Evolutionary conservation across 108 stramenopile species (phyloP), one percentile per base, ranked within the genome.

Genomic region (Cyclostephanos tholiformis): DNA sequence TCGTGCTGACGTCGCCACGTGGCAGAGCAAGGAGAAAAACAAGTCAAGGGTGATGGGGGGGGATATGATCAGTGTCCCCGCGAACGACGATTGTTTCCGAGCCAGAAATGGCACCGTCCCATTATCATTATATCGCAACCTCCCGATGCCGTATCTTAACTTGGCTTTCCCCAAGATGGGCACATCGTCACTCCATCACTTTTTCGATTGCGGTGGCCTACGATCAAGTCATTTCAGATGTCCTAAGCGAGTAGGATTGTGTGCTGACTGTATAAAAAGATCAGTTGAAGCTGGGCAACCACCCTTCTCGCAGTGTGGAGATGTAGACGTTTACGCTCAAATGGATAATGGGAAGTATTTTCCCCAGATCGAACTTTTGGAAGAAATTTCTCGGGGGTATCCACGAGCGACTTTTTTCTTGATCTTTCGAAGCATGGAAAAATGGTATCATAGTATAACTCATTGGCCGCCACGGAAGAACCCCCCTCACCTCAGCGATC

Each of bases 381-480:
- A 53, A 5, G 52, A 9, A 20, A 8, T 53, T 1, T 22, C 23
- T 8, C 52, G 3, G 19, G 52, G 52, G 19, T 25, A 53, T 53
- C 52, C 52, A 22, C 19, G 20, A 20, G 52, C 52, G 20, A 53
- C 52, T 20, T 53, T 53, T 53, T 53, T 53, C 52, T 53, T 53
- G 52, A 53, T 25, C 52, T 53, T 53, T 53, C 52, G 52, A 17
- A 53, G 52, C 23, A 53, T 53, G 52, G 11, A 53, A 19, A 53
- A 53, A 25, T 53, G 52, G 52, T 53, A 53, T 53, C 52, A 53
- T 25, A 53, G 52, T 20, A 53, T 63, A 17, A 63, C 62, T 7
- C 62, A 63, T 27, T 44, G 39, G 62, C 62, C 62, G 10, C 62
- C 62, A 43, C 7, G 62, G 17, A 39, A 63, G 62, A 44, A 63